phyloP scores from a whole-genome alignment of 2,329 filamentous ascomycete species.

The Pleomassaria siparia region DNA sequence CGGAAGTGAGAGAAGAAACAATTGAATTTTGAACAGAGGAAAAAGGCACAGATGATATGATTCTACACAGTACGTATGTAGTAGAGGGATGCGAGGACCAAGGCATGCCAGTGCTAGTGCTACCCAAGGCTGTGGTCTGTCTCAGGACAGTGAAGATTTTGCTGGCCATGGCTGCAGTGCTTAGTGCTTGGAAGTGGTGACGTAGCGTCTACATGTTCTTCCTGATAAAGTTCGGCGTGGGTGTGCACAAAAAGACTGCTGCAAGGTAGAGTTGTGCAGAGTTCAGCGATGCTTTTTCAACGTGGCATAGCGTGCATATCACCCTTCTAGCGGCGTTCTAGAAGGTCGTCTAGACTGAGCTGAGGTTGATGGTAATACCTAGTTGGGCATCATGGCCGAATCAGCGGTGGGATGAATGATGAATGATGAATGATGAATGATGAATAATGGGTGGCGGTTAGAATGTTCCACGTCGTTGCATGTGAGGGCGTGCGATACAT shows the following conservation, averaged over 20 bases:
- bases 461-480: conserved; percentile 2
- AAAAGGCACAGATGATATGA: too few species aligned
- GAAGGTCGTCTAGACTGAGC: conserved; percentile 1
- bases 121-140: background rate
- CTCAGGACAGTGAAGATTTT: background rate
- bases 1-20: too few species aligned
- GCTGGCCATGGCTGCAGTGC: background rate
- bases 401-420: too few species aligned
- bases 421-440: too few species aligned
- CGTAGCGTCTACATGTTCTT: background rate
- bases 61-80: background rate
- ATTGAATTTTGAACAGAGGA: too few species aligned
- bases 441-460: background rate
- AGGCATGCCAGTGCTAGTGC: background rate
- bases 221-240: background rate
- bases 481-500: background rate
- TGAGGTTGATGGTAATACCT: background rate
- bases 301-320: background rate
- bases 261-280: conserved; percentile 1
- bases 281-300: background rate
- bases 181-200: background rate
- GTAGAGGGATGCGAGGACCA: too few species aligned
- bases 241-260: too few species aligned
- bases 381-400: background rate
- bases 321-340: conserved; percentile 6